Evolutionary conservation across 2,329 filamentous ascomycete species (phyloP).

Genomic region (Diplodia intermedia): DNA sequence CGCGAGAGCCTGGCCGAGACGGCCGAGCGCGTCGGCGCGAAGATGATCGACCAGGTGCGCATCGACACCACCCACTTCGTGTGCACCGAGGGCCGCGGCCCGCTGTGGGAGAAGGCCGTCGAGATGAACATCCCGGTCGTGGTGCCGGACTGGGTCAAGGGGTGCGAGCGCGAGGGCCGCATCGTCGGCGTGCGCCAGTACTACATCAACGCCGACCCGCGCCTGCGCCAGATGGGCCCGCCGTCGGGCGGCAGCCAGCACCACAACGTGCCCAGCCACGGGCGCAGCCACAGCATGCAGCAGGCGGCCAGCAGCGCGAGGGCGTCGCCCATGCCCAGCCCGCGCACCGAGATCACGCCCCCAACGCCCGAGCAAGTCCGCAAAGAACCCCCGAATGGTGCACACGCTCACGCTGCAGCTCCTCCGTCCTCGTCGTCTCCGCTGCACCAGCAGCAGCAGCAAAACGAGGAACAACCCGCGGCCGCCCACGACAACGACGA

Average conservation of each 20-base stretch:
- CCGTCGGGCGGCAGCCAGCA: conserved; percentile 38
- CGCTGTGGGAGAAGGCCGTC: conserved; percentile 93
- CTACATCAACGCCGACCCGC: conserved; percentile 86
- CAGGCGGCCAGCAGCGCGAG: conserved; percentile 29
- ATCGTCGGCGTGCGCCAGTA: conserved; percentile 95
- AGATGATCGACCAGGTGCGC: conserved; percentile 84
- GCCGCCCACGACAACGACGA: neutral
- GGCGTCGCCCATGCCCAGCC: conserved; percentile 49
- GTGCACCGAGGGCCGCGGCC: conserved; percentile 88
- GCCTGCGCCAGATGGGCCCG: conserved; percentile 61
- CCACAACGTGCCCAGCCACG: conserved; percentile 33
- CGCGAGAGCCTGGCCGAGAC: conserved; percentile 77
- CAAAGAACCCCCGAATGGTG: conserved; percentile 36
- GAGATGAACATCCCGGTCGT: conserved; percentile 99
- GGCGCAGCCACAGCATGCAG: conserved; percentile 37
- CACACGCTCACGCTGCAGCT: conserved; percentile 36
- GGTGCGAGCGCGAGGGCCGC: conserved; percentile 90
- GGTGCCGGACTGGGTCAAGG: conserved; percentile 94
- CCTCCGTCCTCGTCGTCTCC: neutral
- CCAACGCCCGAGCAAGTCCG: conserved; percentile 55
- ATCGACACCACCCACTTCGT: conserved; percentile 99
- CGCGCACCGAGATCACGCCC: conserved; percentile 58
- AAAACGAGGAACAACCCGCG: neutral
- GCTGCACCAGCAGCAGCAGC: neutral
- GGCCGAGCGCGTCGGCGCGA: conserved; percentile 88